Evolutionary conservation across 371 early-diverging fungal species (phyloP).

Genomic region (Gilbertella persicaria): DNA sequence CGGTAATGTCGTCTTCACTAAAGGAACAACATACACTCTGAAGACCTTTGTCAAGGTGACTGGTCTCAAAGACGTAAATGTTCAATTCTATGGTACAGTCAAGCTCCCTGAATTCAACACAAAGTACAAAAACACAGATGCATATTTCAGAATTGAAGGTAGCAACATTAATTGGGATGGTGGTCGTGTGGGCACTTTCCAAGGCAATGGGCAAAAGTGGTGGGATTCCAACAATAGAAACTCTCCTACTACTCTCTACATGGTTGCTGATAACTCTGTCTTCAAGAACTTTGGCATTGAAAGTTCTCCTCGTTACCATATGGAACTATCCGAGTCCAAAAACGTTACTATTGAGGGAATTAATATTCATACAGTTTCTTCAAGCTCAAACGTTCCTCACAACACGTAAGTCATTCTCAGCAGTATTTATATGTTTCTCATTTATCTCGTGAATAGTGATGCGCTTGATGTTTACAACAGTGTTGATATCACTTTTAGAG

Average conservation of each 20-base stretch:
- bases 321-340: slow-evolving; percentile 25
- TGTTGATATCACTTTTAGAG: slow-evolving; percentile 24
- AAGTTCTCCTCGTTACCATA: slow-evolving; percentile 33
- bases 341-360: slow-evolving; percentile 27
- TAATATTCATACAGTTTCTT: slow-evolving; percentile 28
- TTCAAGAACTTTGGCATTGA: slow-evolving; percentile 32
- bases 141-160: slow-evolving; percentile 30
- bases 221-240: slow-evolving; percentile 28
- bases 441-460: too few relatives aligned
- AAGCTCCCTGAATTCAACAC: slow-evolving; percentile 22
- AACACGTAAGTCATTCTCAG: too few relatives aligned
- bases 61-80: slow-evolving; percentile 25
- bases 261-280: slow-evolving; percentile 27
- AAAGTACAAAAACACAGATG: slow-evolving; percentile 23
- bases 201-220: slow-evolving; percentile 40
- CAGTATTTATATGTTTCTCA: too few relatives aligned
- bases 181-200: slow-evolving; percentile 18
- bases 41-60: slow-evolving; percentile 20
- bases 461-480: slow-evolving; percentile 38
- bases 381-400: slow-evolving; percentile 19
- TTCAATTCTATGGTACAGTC: slow-evolving; percentile 31
- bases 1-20: slow-evolving; percentile 32
- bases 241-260: slow-evolving; percentile 35
- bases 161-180: slow-evolving; percentile 27
- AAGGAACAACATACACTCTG: slow-evolving; percentile 28